These are phyloP conservation scores for Xylariales sp. DNA, from an alignment of 2,329 filamentous ascomycete species.

Conservation along the genomic window DNA sequence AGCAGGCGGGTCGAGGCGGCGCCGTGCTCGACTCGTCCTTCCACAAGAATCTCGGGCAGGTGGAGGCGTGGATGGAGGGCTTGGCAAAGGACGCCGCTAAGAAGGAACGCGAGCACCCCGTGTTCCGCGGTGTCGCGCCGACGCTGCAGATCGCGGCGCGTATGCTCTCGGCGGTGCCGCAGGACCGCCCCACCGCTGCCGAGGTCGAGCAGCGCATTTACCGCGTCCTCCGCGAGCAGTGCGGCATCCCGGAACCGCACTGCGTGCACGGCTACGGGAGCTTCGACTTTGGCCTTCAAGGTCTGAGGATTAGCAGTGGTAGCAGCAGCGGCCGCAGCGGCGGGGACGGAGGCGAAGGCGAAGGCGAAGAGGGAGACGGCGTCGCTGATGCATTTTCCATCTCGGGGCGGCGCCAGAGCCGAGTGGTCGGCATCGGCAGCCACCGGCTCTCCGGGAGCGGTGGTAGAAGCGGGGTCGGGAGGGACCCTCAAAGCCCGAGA, in stretches of 20 bases:
- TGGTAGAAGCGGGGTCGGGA: slow-evolving; percentile 19
- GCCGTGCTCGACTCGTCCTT: slow-evolving; percentile 67
- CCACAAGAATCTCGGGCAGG: slow-evolving; percentile 65
- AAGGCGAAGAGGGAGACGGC: too few species aligned
- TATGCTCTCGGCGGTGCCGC: slow-evolving; percentile 51
- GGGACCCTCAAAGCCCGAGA: slow-evolving; percentile 14
- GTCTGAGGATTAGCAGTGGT: slow-evolving; percentile 25
- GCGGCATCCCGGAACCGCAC: slow-evolving; percentile 44
- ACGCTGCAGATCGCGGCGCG: slow-evolving; percentile 47
- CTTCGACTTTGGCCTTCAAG: slow-evolving; percentile 24
- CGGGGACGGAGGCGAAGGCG: too few species aligned
- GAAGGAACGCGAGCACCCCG: slow-evolving; percentile 42
- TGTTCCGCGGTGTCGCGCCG: slow-evolving; percentile 47
- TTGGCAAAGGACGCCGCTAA: slow-evolving; percentile 56
- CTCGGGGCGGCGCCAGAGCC: slow-evolving; percentile 23
- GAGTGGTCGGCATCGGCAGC: too few species aligned
- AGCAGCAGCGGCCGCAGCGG: too few species aligned
- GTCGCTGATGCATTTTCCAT: too few species aligned
- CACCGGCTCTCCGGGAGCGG: too few species aligned
- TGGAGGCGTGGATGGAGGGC: slow-evolving; percentile 62
- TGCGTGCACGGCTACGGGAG: slow-evolving; percentile 46
- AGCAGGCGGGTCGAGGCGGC: slow-evolving; percentile 51
- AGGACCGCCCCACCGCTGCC: slow-evolving; percentile 46
- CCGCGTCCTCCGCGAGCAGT: slow-evolving; percentile 44
- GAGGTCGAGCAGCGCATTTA: slow-evolving; percentile 51